Evolutionary conservation across 78 protist species (phyloP).

Genomic region (Dictyostelium firmibasis): DNA sequence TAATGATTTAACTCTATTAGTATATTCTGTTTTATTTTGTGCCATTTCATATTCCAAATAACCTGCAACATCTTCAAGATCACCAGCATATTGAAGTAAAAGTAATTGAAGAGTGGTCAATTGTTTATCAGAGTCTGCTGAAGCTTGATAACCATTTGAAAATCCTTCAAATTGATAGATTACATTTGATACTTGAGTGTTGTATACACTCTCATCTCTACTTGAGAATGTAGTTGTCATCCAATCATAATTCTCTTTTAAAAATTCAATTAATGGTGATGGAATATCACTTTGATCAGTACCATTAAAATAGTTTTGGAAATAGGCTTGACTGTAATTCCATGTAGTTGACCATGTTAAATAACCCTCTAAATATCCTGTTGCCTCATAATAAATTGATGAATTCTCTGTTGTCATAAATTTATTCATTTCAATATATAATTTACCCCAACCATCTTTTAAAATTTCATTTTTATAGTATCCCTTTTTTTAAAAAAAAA

Average conservation of each 20-base stretch:
- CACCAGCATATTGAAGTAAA: conserved; percentile 27
- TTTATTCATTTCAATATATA: conserved; percentile 20
- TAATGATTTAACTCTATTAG: not conserved
- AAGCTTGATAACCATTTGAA: not conserved
- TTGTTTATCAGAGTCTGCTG: conserved; percentile 9
- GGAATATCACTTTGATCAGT: not conserved
- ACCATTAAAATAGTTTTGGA: not conserved
- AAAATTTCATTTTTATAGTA: conserved; percentile 51
- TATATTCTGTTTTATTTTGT: not conserved
- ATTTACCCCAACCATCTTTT: conserved; percentile 75
- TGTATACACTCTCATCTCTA: not conserved
- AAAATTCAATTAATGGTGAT: not conserved
- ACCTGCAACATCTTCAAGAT: conserved; percentile 29
- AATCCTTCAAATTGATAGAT: conserved; percentile 36
- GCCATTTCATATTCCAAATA: conserved; percentile 38
- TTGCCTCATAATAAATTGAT: not conserved
- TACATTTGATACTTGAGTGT: conserved; percentile 19
- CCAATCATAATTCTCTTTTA: not conserved
- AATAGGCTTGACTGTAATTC: not conserved
- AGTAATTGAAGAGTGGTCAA: not conserved
- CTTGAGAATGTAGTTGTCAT: not conserved
- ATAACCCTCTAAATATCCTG: conserved; percentile 61
- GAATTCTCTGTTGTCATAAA: not conserved
- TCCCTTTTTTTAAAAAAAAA: not conserved
- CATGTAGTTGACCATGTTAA: conserved; percentile 16